phyloP scores from a whole-genome alignment of 768 basidiomycete genomes.

The Peribolospora baueri region DNA sequence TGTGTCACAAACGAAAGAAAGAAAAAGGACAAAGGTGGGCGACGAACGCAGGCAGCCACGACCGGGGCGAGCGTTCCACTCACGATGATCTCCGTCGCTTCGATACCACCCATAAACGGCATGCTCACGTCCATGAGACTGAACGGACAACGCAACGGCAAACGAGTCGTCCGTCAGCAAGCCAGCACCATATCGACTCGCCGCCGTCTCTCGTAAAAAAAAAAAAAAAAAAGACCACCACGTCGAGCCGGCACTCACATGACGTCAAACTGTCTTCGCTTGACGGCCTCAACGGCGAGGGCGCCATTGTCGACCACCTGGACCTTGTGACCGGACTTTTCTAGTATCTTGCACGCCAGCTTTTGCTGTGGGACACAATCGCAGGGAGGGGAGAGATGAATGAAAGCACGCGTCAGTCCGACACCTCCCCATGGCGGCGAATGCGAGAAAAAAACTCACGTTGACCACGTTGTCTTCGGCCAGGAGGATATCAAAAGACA shows the following conservation, averaged over 20 bases:
- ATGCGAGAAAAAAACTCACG: slow-evolving; percentile 5
- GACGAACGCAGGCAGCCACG: too few species aligned
- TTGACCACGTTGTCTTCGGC: slow-evolving; percentile 73
- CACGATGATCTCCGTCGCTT: slow-evolving; percentile 67
- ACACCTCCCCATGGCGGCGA: slow-evolving; percentile 4
- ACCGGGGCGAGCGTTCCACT: too few species aligned
- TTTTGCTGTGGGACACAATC: slow-evolving; percentile 47
- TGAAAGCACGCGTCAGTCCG: neutral
- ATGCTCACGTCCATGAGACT: slow-evolving; percentile 64
- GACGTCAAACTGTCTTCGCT: slow-evolving; percentile 28
- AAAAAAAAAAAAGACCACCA: neutral
- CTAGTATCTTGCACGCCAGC: slow-evolving; percentile 81
- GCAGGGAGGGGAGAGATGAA: neutral
- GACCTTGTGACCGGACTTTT: slow-evolving; percentile 82
- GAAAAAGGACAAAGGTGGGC: neutral
- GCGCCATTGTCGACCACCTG: slow-evolving; percentile 96
- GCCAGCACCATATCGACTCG: too few species aligned
- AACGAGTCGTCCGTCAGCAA: too few species aligned
- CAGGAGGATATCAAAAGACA: slow-evolving; percentile 72
- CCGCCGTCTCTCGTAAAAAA: too few species aligned
- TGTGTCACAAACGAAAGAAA: too few species aligned
- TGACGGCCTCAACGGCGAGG: slow-evolving; percentile 76
- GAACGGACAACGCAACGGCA: neutral
- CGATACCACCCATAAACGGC: slow-evolving; percentile 97
- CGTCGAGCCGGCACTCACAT: neutral